Conservation (phyloP, 345 rosid genomes). For the Populus alba region DNA sequence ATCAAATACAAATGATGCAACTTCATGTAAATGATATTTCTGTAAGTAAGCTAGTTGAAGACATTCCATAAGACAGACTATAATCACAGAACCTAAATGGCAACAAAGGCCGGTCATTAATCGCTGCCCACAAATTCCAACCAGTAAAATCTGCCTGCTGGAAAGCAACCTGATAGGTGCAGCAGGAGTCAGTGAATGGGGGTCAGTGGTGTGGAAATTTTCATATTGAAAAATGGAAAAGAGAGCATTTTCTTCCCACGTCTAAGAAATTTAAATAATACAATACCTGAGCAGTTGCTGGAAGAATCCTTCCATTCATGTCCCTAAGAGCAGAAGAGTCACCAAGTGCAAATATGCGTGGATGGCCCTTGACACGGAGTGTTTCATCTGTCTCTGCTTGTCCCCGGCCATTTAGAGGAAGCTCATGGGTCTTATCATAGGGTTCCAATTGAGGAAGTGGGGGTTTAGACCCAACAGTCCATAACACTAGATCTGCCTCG, state of each 20-base stretch:
- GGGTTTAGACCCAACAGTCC: constrained; percentile 91
- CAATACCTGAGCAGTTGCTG: constrained; percentile 85
- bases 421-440: constrained; percentile 33
- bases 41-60: too few species aligned
- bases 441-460: constrained; percentile 66
- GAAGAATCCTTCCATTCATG: constrained; percentile 70
- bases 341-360: constrained; percentile 86
- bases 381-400: constrained; percentile 96
- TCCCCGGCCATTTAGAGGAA: constrained; percentile 76
- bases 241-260: not conserved
- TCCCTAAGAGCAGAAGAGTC: constrained; percentile 87
- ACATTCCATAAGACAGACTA: too few species aligned
- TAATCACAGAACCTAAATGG: constrained; percentile 63
- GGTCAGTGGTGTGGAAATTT: not conserved
- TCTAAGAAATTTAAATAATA: not conserved
- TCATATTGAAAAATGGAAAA: not conserved
- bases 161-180: constrained; percentile 72
- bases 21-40: not conserved
- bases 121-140: constrained; percentile 98
- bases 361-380: constrained; percentile 91
- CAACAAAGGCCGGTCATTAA: constrained; percentile 75
- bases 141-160: constrained; percentile 96
- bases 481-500: constrained; percentile 78
- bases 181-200: constrained; percentile 13
- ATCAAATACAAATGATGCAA: not conserved